Evolutionary conservation across 2,329 filamentous ascomycete genomes (phyloP), one percentile per base, ranked within the genome.

Genomic region (Ophiostoma piceae): DNA sequence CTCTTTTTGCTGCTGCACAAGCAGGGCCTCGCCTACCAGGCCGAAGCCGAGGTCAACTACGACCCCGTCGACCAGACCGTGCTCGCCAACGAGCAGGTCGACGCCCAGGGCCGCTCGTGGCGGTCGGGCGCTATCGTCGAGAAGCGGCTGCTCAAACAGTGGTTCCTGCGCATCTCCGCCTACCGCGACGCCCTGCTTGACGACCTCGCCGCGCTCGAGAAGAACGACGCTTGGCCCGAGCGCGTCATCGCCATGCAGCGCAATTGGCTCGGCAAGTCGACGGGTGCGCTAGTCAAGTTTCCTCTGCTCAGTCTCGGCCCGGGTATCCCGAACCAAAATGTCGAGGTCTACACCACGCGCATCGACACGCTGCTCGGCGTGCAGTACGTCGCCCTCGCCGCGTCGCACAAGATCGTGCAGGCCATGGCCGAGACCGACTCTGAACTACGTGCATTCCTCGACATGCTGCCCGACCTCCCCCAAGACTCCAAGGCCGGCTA

Each of bases 81-180:
- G 19, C 82, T 97, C 71, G 93, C 93, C 12, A 97, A 97, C 77
- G 93, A 97, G 79, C 93, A 97, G 79, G 92, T 96, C n/a, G 92
- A 96, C 77, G 85, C 90, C 67, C 90, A 92, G 76, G 93, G 93
- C 41, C 87, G 83, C 74, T 96, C 92, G 1, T 97, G 93, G 93
- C 87, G 92, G 70, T 95, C 92, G 1, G 92, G 92, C 11, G 92
- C 91, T 67, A 89, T 90, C 77, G 92, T 96, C 22, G 90, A 95
- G 79, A 91, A 93, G 80, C 83, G 87, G 71, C 86, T 87, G 74
- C 82, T 96, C 66, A 92, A 91, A 79, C 93, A 97, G 78, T 97
- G 93, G 93, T 96, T 96, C 77, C 87, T 96, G 73, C 88, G 88
- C 72, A 96, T 95, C 75, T 94, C 92, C 3, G 85, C 87, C 67